phyloP scores from a whole-genome alignment of 176 grass and related monocot species.

The barley (Hordeum vulgare) region MorexV3_pseudomolecules_assembly NC_058524.1:579393120-579393619 shows the following conservation, averaged over 20 bases:
- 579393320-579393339: no score
- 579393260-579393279: slow-evolving; percentile 27
- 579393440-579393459: no score
- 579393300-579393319: not conserved
- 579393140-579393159: not conserved
- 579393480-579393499: no score
- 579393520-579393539: no score
- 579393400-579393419: no score
- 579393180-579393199: not conserved
- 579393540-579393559: no score
- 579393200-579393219: not conserved
- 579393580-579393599: not conserved
- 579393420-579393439: no score
- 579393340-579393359: not conserved
- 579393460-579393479: no score
- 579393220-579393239: slow-evolving; percentile 18
- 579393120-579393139: not conserved
- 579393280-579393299: not conserved
- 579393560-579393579: no score
- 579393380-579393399: slow-evolving; percentile 5
- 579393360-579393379: not conserved
- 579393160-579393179: not conserved
- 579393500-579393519: no score
- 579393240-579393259: not conserved
- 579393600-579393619: not conserved